phyloP scores from a whole-genome alignment of 495 filamentous ascomycete species.

The Penicillium herquei region DNA sequence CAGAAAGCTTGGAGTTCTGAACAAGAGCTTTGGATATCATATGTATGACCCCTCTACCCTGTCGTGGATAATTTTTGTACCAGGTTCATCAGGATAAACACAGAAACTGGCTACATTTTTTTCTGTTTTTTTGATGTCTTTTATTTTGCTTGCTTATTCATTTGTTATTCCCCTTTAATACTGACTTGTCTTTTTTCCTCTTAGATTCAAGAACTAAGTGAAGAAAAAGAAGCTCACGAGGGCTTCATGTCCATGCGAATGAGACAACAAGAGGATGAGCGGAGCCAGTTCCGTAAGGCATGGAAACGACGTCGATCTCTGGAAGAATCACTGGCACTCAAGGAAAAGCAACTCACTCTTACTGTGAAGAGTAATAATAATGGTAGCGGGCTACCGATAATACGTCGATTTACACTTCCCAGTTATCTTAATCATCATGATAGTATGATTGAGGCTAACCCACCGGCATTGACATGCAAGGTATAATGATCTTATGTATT shows the following conservation, averaged over 20 bases:
- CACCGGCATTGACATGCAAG: conserved; percentile 9
- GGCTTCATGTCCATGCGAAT: conserved; percentile 34
- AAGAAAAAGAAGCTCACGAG: conserved; percentile 41
- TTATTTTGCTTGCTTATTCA: not conserved
- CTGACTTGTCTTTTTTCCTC: not conserved
- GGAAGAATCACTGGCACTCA: not conserved
- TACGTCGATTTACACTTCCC: conserved; percentile 19
- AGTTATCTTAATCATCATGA: conserved; percentile 9
- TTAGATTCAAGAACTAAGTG: conserved; percentile 37
- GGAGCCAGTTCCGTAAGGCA: conserved; percentile 39
- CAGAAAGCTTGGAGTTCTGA: conserved; percentile 47
- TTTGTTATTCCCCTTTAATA: conserved; percentile 7
- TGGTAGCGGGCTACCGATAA: conserved; percentile 7
- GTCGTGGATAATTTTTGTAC: not conserved
- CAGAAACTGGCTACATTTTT: not conserved
- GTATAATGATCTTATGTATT: no score
- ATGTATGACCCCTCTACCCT: conserved; percentile 27
- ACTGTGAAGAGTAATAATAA: conserved; percentile 2
- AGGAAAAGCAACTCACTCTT: conserved; percentile 1
- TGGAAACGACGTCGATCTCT: conserved; percentile 31
- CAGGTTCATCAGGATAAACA: no score
- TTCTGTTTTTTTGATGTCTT: not conserved
- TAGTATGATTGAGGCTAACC: conserved; percentile 4
- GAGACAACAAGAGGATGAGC: conserved; percentile 40
- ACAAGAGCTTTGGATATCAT: conserved; percentile 40